A percentile compares a stretch with the other conserved stretches of the same genome.
These are phyloP conservation scores for Microdochium paspali DNA, from an alignment of 2,329 filamentous ascomycete species.

Conservation along the genomic window DNA sequence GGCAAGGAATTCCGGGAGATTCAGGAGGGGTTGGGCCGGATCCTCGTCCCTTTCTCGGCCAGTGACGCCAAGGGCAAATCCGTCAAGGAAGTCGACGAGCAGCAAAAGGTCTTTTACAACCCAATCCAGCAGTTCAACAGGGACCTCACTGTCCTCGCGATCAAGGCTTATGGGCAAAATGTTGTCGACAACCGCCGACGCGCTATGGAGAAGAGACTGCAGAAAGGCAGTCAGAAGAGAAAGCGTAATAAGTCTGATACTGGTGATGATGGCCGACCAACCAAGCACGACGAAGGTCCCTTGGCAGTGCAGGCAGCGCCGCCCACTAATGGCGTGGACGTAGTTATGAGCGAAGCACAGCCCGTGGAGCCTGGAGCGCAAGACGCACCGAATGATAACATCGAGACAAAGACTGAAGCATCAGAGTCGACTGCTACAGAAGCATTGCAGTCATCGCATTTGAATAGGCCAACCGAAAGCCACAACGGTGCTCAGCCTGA, in stretches of 20 bases:
- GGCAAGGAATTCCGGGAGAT: constrained; percentile 42
- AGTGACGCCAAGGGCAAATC: constrained; percentile 23
- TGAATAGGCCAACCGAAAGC: constrained; percentile 1
- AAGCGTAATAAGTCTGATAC: constrained; percentile 25
- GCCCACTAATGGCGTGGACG: constrained; percentile 3
- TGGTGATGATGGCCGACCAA: constrained; percentile 8
- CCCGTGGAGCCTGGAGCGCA: constrained; percentile 1
- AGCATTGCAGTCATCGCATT: constrained; percentile 1
- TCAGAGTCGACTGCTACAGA: not conserved
- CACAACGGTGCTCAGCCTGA: constrained; percentile 2
- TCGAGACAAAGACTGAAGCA: not conserved
- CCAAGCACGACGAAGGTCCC: constrained; percentile 10
- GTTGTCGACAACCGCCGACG: constrained; percentile 37
- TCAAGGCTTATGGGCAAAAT: constrained; percentile 78
- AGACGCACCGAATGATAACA: constrained; percentile 1
- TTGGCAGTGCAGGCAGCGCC: constrained; percentile 2
- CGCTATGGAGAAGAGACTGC: too few species aligned
- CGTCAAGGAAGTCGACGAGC: constrained; percentile 41
- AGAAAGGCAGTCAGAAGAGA: constrained; percentile 36
- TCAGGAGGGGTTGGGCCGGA: constrained; percentile 47
- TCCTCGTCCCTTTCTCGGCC: constrained; percentile 36
- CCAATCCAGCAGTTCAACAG: constrained; percentile 99
- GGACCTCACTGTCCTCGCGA: constrained; percentile 85
- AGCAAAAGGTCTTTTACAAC: constrained; percentile 91
- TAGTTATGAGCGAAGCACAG: constrained; percentile 11